Evolutionary conservation across 495 filamentous ascomycete genomes (phyloP), one percentile per base, ranked within the genome.

Genomic region (Amorphotheca resinae): DNA sequence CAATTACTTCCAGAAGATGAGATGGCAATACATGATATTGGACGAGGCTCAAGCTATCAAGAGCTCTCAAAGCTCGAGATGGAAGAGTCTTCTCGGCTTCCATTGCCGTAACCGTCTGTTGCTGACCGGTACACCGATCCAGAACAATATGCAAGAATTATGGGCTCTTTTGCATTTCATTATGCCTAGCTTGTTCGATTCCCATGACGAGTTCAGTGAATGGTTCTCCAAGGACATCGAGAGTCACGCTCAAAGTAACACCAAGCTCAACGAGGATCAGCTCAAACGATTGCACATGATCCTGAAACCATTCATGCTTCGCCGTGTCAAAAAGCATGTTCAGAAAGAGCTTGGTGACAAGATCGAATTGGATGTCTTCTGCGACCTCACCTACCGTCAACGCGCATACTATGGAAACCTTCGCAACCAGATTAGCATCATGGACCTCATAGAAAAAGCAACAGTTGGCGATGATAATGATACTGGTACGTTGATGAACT

Each of bases 171-270:
- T 98, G 26, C 91, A 98, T 70, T 98, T 98, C 62, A 98, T 98
- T 67, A 98, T 98, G 91, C 91, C 91, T 9, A 93, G 82, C 30
- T 68, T 98, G 17, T 98, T 98, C 63, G 91, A 98, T 58, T 95
- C 87, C 2, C 91, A 98, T 59, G 91, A 98, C 58, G 91, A 98
- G 59, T 98, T 98, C 61, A 95, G 87, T 66, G 91, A 98, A 56
- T 98, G 91, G 91, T 98, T 98, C 64, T 96, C 93, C 23, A 96
- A 96, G 60, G 91, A 98, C 54, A 98, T 98, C 53, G 91, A 98
- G 62, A 95, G 87, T 22, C 91, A 98, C 52, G 93, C 91, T 8
- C 88, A 95, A 62, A 94, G 85, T 63, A 96, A 98, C 62, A 96
- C 91, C 22, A 95, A 96, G 59, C 77, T 98, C 30, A 96, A 98